Evolutionary conservation across 371 early-diverging fungal species (phyloP).

Genomic region (Mortierella sp.): DNA sequence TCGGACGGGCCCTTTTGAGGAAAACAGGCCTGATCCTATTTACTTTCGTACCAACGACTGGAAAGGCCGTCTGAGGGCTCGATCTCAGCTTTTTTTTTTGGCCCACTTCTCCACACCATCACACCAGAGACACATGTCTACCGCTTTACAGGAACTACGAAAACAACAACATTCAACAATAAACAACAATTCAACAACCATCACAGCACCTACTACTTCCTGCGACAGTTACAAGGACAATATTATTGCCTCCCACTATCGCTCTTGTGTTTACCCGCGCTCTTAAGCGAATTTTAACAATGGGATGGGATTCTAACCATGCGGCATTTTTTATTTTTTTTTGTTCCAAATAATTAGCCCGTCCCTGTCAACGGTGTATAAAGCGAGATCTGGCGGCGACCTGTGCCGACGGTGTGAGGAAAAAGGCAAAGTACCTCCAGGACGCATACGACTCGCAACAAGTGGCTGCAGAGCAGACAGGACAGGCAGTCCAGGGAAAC

Average conservation of each 20-base stretch:
- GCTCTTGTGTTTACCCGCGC: background rate
- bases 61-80: constrained; percentile 10
- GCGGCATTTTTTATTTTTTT: background rate
- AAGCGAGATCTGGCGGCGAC: constrained; percentile 79
- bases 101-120: background rate
- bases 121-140: constrained; percentile 8
- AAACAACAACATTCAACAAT: background rate
- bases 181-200: background rate
- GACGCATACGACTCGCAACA: constrained; percentile 60
- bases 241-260: background rate
- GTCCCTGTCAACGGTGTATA: constrained; percentile 90
- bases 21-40: background rate
- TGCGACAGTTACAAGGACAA: background rate
- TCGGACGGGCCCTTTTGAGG: constrained; percentile 8
- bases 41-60: constrained; percentile 20
- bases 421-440: constrained; percentile 86
- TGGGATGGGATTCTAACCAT: background rate
- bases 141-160: no score
- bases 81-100: constrained; percentile 39
- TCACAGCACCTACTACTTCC: background rate
- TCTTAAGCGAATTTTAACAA: background rate
- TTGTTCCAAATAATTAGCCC: constrained; percentile 63
- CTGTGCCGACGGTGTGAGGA: constrained; percentile 84
- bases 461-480: constrained; percentile 33
- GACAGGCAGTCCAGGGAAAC: constrained; percentile 12